Evolutionary conservation across 2,329 filamentous ascomycete genomes (phyloP), one percentile per base, ranked within the genome.

Genomic region (Alternaria hordeiaustralica): DNA sequence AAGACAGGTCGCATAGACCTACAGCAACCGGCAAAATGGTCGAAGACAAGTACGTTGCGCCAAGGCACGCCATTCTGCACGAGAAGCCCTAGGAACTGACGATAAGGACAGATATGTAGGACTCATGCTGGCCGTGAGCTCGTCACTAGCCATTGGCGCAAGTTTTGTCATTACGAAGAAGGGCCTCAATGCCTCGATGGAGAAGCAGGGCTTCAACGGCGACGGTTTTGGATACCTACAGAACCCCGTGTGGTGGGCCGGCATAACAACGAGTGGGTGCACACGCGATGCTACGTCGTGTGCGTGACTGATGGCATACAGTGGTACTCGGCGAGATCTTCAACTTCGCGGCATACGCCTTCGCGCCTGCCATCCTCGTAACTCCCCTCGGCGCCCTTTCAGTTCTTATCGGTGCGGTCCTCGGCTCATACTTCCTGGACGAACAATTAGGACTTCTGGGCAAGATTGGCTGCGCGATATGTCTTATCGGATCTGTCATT

Each of bases 121-220:
- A 62, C 76, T 82, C 45, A 72, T 76, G 65, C 72, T 82, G 70
- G 80, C 80, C 59, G 69, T 82, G 61, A 75, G 75, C 55, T 80
- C 79, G n/a, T 81, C 79, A 55, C 70, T 81, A 44, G 78, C 78
- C 47, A 81, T 81, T 58, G 79, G 94, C 77, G 94, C 93, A 55
- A 97, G 94, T 87, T 99, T 99, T 81, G 95, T 99, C 72, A 97
- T 99, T 76, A 99, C 96, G 51, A 99, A 99, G 84, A 98, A 97
- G 91, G 95, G 95, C 70, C 87, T 99, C 72, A 93, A 94, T 80
- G 92, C 97, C 81, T 93, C 94, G 68, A 93, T 92, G 77, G 91
- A 97, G 82, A 88, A 89, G 74, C 94, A 97, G 83, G 96, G 96
- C 51, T 99, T 98, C 78, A 94, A 97, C 79, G 96, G 96, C 72